Percentiles rank a stretch among this genome's conserved stretches.
phyloP scores from a whole-genome alignment of 2,329 filamentous ascomycete species.

The Herpomyces periplanetae region DNA sequence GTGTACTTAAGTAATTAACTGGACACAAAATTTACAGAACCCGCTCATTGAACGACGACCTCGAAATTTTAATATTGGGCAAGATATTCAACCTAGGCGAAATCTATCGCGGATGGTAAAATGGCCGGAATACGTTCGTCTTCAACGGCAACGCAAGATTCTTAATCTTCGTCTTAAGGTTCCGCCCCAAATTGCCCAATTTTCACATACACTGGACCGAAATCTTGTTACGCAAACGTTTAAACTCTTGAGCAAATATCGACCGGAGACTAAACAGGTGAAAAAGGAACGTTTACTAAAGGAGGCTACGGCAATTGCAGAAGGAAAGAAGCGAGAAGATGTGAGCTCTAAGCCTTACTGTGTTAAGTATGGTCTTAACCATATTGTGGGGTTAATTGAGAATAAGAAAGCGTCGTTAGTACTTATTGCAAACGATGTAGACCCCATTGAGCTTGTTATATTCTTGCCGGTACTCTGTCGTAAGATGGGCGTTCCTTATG shows the following conservation, averaged over 20 bases:
- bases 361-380: slow-evolving; percentile 99
- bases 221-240: slow-evolving; percentile 86
- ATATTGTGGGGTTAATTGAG: slow-evolving; percentile 65
- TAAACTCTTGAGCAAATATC: slow-evolving; percentile 99
- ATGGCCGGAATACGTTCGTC: slow-evolving; percentile 96
- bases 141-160: slow-evolving; percentile 82
- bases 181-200: slow-evolving; percentile 80
- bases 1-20: too few species aligned
- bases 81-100: slow-evolving; percentile 85
- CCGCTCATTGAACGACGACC: slow-evolving; percentile 93
- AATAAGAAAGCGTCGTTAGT: slow-evolving; percentile 99
- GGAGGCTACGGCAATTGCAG: slow-evolving; percentile 86
- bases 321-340: slow-evolving; percentile 99
- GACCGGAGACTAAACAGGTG: slow-evolving; percentile 89
- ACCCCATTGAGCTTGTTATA: slow-evolving; percentile 96
- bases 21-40: slow-evolving; percentile 29
- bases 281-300: slow-evolving; percentile 98
- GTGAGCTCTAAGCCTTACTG: slow-evolving; percentile 98
- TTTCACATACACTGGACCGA: slow-evolving; percentile 82
- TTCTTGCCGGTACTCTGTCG: slow-evolving; percentile 96
- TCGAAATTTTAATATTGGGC: slow-evolving; percentile 91
- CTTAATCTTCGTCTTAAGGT: slow-evolving; percentile 96
- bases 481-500: slow-evolving; percentile 99
- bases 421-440: slow-evolving; percentile 94
- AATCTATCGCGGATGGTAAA: slow-evolving; percentile 84